Evolutionary conservation across 352 stramenopile species (phyloP), one percentile per base, ranked within the genome.

Genomic region (Phytopythium montanum): DNA sequence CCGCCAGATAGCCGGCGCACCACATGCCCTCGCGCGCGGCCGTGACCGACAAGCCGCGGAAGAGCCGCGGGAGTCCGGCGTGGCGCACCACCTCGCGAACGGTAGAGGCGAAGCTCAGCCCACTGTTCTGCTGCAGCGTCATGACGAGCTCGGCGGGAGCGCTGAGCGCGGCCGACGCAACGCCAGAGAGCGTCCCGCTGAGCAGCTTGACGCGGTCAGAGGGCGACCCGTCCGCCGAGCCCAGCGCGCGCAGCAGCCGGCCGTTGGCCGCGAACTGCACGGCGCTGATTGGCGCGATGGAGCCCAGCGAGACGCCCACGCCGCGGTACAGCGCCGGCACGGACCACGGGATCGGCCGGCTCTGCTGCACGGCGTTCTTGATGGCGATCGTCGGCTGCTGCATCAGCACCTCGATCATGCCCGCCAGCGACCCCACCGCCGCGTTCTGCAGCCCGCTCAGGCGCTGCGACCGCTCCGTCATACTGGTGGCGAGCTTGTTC

Each of bases 111-210:
- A 95, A 87, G 55, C 70, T 76, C 66, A 85, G 82, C 49, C 83
- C 85, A 23, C 73, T 87, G 74, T 90, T 90, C 62, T 95, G 85
- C 70, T 95, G 85, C 54, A 92, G 74, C 55, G 85, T 95, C 85
- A 95, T 95, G 52, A 92, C 76, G 31, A 95, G 75, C 65, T 95
- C 85, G 16, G 81, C 85, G 0, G 85, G 73, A 0, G 81, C 86
- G 41, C 81, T 88, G 13, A 95, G 65, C 44, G 75, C 55, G 34
- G 85, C 76, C 13, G 85, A 93, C 21, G 70, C 74, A 26, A 84
- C 59, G 34, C 85, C 85, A 2, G 83, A 84, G 49, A 88, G 53
- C 12, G 78, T 79, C 13, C 75, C 85, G n/a, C 78, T 79, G 10
- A 78, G 56, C 42, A 94, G 70, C 65, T 90, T 88, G 48, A 75